Conservation (phyloP, 208 protist species). For the Phytomonas francai region DNA sequence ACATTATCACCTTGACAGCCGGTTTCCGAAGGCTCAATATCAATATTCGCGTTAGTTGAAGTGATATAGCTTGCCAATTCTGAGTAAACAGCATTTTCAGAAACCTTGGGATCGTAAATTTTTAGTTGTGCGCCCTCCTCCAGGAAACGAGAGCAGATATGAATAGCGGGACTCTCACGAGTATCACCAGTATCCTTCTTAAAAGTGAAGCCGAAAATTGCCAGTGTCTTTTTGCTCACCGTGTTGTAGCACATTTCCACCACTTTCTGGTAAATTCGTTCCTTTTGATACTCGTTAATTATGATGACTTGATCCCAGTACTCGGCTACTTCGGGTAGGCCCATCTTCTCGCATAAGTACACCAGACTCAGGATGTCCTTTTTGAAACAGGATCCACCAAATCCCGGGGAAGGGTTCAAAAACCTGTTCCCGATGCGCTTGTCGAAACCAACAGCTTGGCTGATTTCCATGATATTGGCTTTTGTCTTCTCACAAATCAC, state of each 20-base stretch:
- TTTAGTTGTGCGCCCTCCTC: conserved; percentile 84
- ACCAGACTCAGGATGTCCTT: conserved; percentile 98
- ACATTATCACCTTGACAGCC: neutral
- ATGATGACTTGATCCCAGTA: conserved; percentile 94
- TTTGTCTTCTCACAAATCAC: conserved; percentile 90
- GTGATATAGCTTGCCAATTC: conserved; percentile 63
- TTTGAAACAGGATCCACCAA: conserved; percentile 95
- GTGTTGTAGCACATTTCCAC: conserved; percentile 91
- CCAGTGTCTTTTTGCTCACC: conserved; percentile 90
- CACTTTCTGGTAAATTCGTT: conserved; percentile 87
- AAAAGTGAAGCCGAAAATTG: conserved; percentile 95
- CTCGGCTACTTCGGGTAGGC: conserved; percentile 89
- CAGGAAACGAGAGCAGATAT: conserved; percentile 80
- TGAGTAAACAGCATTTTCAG: conserved; percentile 35
- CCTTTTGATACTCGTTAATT: conserved; percentile 96
- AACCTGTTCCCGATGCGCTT: conserved; percentile 91
- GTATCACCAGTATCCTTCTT: conserved; percentile 98
- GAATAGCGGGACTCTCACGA: conserved; percentile 90
- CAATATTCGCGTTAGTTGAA: conserved; percentile 11
- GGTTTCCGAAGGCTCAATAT: neutral
- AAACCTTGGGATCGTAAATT: conserved; percentile 96
- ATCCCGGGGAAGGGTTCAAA: conserved; percentile 89
- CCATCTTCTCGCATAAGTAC: conserved; percentile 91
- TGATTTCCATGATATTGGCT: conserved; percentile 81
- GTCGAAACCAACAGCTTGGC: conserved; percentile 78